Evolutionary conservation across 495 filamentous ascomycete genomes (phyloP), one percentile per base, ranked within the genome.

Genomic region (Daldinia decipiens): DNA sequence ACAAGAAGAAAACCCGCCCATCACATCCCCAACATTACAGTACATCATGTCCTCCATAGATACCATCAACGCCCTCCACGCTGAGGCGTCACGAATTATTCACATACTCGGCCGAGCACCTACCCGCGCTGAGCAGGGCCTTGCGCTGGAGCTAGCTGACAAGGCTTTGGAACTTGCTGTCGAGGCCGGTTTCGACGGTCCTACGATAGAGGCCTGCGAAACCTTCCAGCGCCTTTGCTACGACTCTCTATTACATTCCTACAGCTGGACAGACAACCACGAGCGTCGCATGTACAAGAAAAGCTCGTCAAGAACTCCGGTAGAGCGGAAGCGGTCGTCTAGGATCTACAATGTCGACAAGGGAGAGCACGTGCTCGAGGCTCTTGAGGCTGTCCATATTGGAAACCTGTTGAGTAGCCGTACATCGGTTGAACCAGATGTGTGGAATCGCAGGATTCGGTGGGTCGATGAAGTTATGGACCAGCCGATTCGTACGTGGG

Each of bases 341-440:
- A 40, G 27, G 26, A 0, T 64, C 2, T 72, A 47, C 64, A 8
- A 60, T 5, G 34, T 39, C 15, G 63, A 72, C 15, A 11, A 40
- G 19, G 70, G 60, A 5, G 70, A 72, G 55, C 63, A 72, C 26
- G 12, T 68, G 1, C 1, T 65, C 21, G 70, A 72, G 17, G 47
- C 59, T 3, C 15, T 72, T 6, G 38, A 52, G 24, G 70, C 64
- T 29, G 64, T 72, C 0, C 54, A 64, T 12, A 43, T 65, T 12
- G 50, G 51, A 3, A 9, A 29, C 2, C 0, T 71, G 4, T 31
- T 63, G n/a, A 38, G 60, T 7, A 19, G 29, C 0, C n/a, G 34
- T 21, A 15, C 27, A 13, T 29, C 54, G 13, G 15, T 6, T 0
- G 40, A 47, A 1, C 21, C 13, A 17, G 0, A 21, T 6, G 38